phyloP scores from a whole-genome alignment of 2,329 filamentous ascomycete species.

The Penicillium rolfsii region DNA sequence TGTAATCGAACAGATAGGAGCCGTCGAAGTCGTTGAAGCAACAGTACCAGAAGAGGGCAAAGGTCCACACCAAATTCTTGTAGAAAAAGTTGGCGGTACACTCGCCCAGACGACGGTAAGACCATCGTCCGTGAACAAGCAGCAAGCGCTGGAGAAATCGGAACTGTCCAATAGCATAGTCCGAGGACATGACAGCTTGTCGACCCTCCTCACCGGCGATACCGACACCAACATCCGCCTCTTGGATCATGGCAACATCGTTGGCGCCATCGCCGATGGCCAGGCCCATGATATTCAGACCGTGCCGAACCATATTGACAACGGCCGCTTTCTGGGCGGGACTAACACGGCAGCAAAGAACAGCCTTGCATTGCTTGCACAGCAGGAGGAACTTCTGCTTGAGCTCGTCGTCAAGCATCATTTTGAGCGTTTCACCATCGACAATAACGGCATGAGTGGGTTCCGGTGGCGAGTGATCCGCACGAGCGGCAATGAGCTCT shows the following conservation, averaged over 20 bases:
- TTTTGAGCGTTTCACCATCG: conserved; percentile 88
- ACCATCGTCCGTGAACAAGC: conserved; percentile 91
- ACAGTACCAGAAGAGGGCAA: conserved; percentile 96
- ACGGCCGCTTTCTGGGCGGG: conserved; percentile 98
- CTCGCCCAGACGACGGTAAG: conserved; percentile 91
- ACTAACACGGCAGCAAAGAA: conserved; percentile 95
- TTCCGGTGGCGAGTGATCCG: conserved; percentile 82
- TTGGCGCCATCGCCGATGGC: conserved; percentile 94
- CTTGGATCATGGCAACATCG: conserved; percentile 97
- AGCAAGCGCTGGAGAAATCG: conserved; percentile 82
- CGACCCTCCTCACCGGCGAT: conserved; percentile 91
- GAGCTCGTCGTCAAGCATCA: conserved; percentile 78
- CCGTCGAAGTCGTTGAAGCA: conserved; percentile 96
- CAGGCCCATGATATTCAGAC: conserved; percentile 93
- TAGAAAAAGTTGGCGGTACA: conserved; percentile 99
- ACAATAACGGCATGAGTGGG: conserved; percentile 92
- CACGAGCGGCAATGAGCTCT: conserved; percentile 76
- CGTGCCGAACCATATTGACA: conserved; percentile 91
- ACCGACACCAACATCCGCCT: conserved; percentile 93
- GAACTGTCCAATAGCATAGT: conserved; percentile 95
- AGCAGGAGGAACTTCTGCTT: conserved; percentile 92
- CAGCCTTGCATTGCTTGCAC: conserved; percentile 95
- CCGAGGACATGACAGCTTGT: conserved; percentile 93
- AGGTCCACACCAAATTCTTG: conserved; percentile 99
- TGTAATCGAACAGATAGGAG: conserved; percentile 96